Percentiles rank a stretch among this genome's conserved stretches.
These are phyloP conservation scores for Berkeleyomyces rouxiae DNA, from an alignment of 2,329 filamentous ascomycete genomes.

Conservation along the genomic window DNA sequence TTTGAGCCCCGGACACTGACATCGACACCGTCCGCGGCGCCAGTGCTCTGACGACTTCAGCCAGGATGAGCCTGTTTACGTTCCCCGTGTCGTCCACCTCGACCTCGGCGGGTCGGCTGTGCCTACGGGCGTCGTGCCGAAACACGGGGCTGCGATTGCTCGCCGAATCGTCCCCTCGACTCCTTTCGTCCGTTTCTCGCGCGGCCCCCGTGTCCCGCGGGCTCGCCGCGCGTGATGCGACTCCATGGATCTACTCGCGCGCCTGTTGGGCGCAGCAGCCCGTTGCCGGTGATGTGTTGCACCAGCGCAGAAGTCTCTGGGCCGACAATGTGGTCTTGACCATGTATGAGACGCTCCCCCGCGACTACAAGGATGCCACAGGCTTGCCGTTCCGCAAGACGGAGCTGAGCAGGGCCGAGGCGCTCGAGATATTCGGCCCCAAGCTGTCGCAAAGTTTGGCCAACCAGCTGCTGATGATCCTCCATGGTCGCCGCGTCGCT, in stretches of 20 bases:
- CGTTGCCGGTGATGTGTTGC: not conserved
- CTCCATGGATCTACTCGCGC: constrained; percentile 1
- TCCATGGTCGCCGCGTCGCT: constrained; percentile 47
- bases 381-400: constrained; percentile 37
- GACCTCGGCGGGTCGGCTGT: constrained; percentile 6
- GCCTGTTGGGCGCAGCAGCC: constrained; percentile 11
- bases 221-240: constrained; percentile 2
- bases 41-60: not conserved
- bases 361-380: constrained; percentile 35
- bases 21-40: not conserved
- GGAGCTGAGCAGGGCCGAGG: constrained; percentile 33
- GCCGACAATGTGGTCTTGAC: constrained; percentile 24
- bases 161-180: constrained; percentile 2
- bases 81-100: constrained; percentile 10
- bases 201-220: constrained; percentile 3
- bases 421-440: constrained; percentile 33
- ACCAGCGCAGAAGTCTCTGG: constrained; percentile 7
- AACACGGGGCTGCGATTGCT: not conserved
- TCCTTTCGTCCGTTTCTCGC: constrained; percentile 4
- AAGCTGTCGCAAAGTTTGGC: constrained; percentile 28
- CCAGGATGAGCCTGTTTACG: constrained; percentile 13
- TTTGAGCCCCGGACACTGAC: not conserved
- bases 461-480: constrained; percentile 38
- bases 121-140: constrained; percentile 6
- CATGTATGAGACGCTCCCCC: constrained; percentile 42